Conservation (phyloP, 805 yeast genomes). For the Saccharomycopsis oosterbeekiorum region DNA sequence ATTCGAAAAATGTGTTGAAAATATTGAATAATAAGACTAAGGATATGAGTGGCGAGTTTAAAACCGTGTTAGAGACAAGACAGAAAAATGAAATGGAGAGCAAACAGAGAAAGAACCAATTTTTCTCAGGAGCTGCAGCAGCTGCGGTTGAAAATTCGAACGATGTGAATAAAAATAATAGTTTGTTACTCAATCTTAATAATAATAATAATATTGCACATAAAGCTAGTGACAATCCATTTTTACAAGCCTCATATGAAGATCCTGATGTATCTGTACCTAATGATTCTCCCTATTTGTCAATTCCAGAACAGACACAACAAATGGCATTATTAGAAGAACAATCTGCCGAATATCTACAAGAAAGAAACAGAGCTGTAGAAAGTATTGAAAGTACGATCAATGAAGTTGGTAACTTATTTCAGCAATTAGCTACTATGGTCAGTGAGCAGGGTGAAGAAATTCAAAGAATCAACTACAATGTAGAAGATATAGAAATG, state of each 20-base stretch:
- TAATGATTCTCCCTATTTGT: slow-evolving; percentile 38
- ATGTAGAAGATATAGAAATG: slow-evolving; percentile 85
- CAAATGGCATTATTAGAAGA: slow-evolving; percentile 76
- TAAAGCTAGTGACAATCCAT: slow-evolving; percentile 27
- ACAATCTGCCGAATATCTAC: slow-evolving; percentile 62
- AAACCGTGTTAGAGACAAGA: slow-evolving; percentile 78
- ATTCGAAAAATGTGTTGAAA: slow-evolving; percentile 79
- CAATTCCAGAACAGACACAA: slow-evolving; percentile 82
- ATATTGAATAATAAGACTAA: slow-evolving; percentile 82
- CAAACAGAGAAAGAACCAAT: slow-evolving; percentile 75
- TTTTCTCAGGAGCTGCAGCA: slow-evolving; percentile 39
- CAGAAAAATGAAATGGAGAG: slow-evolving; percentile 75
- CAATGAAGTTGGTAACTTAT: slow-evolving; percentile 89
- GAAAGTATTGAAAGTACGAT: slow-evolving; percentile 96
- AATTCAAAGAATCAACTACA: slow-evolving; percentile 88
- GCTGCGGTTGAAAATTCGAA: slow-evolving; percentile 4
- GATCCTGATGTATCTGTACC: slow-evolving; percentile 27
- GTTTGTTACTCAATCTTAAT: slow-evolving; percentile 1
- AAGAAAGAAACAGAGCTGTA: slow-evolving; percentile 80
- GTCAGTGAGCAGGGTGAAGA: slow-evolving; percentile 96
- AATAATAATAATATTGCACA: slow-evolving; percentile 19
- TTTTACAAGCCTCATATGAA: slow-evolving; percentile 21
- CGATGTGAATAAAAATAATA: slow-evolving; percentile 15
- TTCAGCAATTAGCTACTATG: slow-evolving; percentile 94
- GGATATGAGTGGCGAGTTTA: slow-evolving; percentile 86